A percentile compares a stretch with the other conserved stretches of the same genome.
Evolutionary conservation across 148 eudicot genomes (phyloP).

Genomic region (Rhododendron kiyosumense): DNA sequence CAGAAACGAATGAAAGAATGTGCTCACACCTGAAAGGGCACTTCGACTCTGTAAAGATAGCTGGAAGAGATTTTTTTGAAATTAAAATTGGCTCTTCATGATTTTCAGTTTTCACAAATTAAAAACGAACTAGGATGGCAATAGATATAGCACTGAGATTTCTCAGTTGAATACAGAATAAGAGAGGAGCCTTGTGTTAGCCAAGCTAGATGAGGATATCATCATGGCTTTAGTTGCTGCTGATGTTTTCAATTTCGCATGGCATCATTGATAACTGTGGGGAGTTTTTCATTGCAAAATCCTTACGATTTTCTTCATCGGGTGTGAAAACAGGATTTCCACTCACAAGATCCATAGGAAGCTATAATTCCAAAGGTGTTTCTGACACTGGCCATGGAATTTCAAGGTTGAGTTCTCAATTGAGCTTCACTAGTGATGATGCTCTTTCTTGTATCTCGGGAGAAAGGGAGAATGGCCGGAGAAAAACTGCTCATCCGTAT

Average conservation of each 20-base stretch:
- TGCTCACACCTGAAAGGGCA: neutral
- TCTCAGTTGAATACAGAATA: neutral
- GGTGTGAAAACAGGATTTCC: slow-evolving; percentile 31
- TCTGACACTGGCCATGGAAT: slow-evolving; percentile 22
- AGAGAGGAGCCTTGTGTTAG: neutral
- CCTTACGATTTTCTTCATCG: neutral
- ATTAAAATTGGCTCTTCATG: neutral
- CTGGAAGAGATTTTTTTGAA: neutral
- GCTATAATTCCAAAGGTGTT: slow-evolving; percentile 26
- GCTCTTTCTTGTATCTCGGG: slow-evolving; percentile 51
- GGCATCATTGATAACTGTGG: neutral
- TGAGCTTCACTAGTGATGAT: slow-evolving; percentile 58
- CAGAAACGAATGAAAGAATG: neutral
- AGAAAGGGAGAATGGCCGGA: slow-evolving; percentile 31
- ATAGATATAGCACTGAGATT: neutral
- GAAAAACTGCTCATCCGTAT: slow-evolving; percentile 31
- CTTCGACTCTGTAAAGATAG: neutral
- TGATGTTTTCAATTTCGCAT: neutral
- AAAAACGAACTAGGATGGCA: neutral
- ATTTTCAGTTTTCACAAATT: neutral
- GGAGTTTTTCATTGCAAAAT: neutral
- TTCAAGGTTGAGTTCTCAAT: slow-evolving; percentile 54
- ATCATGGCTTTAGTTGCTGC: neutral
- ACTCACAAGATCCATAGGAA: slow-evolving; percentile 36
- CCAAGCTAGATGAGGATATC: neutral